phyloP scores from a whole-genome alignment of 2,329 filamentous ascomycete genomes.

The Colletotrichum agaves region DNA sequence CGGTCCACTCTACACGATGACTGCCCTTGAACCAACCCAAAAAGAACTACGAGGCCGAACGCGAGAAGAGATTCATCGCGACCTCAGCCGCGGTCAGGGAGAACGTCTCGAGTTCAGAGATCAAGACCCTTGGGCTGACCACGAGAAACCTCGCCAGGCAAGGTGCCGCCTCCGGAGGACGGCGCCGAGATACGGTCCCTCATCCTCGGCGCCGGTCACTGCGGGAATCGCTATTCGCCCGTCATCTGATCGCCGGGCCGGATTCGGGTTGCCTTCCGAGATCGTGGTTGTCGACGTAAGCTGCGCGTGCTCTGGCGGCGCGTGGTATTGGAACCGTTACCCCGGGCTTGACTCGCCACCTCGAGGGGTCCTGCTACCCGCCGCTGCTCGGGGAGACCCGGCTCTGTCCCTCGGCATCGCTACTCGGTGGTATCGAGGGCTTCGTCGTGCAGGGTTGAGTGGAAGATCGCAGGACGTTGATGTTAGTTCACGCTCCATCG shows the following conservation, averaged over 20 bases:
- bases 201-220: conserved; percentile 5
- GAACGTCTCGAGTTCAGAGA: background rate
- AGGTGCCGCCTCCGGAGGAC: background rate
- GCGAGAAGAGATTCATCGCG: background rate
- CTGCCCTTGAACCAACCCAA: background rate
- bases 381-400: conserved; percentile 31
- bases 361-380: conserved; percentile 54
- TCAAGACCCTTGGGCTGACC: conserved; percentile 1
- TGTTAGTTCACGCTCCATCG: no score
- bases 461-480: no score
- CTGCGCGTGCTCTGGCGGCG: conserved; percentile 59
- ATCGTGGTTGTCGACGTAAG: conserved; percentile 54
- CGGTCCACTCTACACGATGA: background rate
- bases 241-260: background rate
- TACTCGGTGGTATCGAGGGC: conserved; percentile 40
- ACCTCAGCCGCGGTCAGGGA: background rate
- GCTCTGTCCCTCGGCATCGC: conserved; percentile 38
- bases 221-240: conserved; percentile 3
- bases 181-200: background rate
- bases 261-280: conserved; percentile 40
- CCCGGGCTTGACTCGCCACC: conserved; percentile 64
- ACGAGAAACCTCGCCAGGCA: conserved; percentile 8
- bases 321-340: conserved; percentile 64
- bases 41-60: background rate
- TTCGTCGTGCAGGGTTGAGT: background rate